Evolutionary conservation across 768 basidiomycete genomes (phyloP).

Genomic region (Boletellus emodensis): DNA sequence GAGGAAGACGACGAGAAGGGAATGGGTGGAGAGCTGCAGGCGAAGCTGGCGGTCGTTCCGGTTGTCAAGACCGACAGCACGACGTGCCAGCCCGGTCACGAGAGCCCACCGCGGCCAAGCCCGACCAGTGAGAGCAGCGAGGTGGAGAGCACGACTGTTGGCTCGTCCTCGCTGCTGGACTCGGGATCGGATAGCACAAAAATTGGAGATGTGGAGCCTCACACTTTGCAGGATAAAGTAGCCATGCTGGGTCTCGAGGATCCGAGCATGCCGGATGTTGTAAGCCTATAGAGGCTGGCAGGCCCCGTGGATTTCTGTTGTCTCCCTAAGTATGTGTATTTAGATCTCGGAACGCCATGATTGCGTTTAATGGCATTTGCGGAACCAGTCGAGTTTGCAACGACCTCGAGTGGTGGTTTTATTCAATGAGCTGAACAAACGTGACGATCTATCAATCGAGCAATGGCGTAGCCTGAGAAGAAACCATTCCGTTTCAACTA

Average conservation of each 20-base stretch:
- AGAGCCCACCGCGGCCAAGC: slow-evolving; percentile 1
- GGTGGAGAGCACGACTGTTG: slow-evolving; percentile 19
- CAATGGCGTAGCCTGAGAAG: too few relatives aligned
- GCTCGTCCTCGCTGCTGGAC: slow-evolving; percentile 27
- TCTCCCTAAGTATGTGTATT: slow-evolving; percentile 25
- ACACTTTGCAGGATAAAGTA: slow-evolving; percentile 26
- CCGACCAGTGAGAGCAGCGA: slow-evolving; percentile 16
- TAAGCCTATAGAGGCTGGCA: slow-evolving; percentile 11
- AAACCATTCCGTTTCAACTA: background rate
- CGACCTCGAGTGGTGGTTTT: too few relatives aligned
- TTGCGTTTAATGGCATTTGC: slow-evolving; percentile 2
- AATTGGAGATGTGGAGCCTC: slow-evolving; percentile 23
- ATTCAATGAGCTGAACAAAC: too few relatives aligned
- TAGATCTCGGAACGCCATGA: slow-evolving; percentile 9
- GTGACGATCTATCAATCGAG: too few relatives aligned
- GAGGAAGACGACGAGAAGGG: slow-evolving; percentile 24
- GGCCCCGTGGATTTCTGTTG: background rate
- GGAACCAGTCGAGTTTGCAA: background rate
- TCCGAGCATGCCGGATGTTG: slow-evolving; percentile 12
- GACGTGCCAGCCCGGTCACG: slow-evolving; percentile 2
- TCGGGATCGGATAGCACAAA: slow-evolving; percentile 27
- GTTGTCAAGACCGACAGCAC: slow-evolving; percentile 1
- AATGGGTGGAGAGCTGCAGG: slow-evolving; percentile 7
- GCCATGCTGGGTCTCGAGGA: slow-evolving; percentile 25
- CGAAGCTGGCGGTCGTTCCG: background rate